These are phyloP conservation scores for Staphylotrichum tortipilum DNA, from an alignment of 495 filamentous ascomycete species.

Conservation along the genomic window DNA sequence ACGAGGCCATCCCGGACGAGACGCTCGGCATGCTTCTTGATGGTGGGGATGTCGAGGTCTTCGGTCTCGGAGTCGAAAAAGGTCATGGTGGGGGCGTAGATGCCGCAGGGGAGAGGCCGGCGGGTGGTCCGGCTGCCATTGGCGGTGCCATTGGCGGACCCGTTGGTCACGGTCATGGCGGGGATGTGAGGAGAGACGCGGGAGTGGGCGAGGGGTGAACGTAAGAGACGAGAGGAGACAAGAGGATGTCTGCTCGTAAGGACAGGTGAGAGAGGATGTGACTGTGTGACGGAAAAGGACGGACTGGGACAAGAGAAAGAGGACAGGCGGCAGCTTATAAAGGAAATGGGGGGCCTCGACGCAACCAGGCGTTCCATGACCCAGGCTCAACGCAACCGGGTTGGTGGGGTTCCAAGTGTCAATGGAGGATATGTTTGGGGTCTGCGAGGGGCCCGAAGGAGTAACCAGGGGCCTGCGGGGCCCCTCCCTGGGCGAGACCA, in stretches of 20 bases:
- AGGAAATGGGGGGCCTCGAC: slow-evolving; percentile 8
- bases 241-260: background rate
- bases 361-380: slow-evolving; percentile 24
- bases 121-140: slow-evolving; percentile 33
- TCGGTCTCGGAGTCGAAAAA: slow-evolving; percentile 79
- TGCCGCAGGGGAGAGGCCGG: slow-evolving; percentile 69
- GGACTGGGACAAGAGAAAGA: slow-evolving; percentile 13
- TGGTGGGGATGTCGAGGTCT: slow-evolving; percentile 69
- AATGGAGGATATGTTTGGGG: background rate
- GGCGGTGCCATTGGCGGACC: slow-evolving; percentile 28
- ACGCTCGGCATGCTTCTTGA: slow-evolving; percentile 71
- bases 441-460: background rate
- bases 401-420: slow-evolving; percentile 13
- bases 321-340: slow-evolving; percentile 24
- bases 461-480: background rate
- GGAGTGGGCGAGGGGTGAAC: background rate
- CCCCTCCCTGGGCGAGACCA: slow-evolving; percentile 1
- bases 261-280: slow-evolving; percentile 3
- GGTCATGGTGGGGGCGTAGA: slow-evolving; percentile 85
- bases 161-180: slow-evolving; percentile 33
- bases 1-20: slow-evolving; percentile 75
- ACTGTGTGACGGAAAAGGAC: slow-evolving; percentile 7
- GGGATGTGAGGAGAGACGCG: background rate
- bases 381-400: slow-evolving; percentile 24
- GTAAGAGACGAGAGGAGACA: background rate